These are phyloP conservation scores for Penicillium turbatum DNA, from an alignment of 495 filamentous ascomycete species.

Conservation along the genomic window DNA sequence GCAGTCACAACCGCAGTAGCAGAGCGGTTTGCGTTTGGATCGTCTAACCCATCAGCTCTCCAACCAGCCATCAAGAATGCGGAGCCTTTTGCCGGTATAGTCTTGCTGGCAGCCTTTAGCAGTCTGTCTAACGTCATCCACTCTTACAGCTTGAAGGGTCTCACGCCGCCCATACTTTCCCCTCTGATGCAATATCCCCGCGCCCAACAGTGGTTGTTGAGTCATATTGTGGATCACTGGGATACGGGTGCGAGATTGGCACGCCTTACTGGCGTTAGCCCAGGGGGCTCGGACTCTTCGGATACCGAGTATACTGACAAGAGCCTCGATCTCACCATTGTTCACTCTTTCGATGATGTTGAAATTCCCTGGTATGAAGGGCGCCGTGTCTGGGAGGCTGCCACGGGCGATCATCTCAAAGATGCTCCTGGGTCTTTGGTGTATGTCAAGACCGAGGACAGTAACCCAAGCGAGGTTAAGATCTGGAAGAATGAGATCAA, in stretches of 20 bases:
- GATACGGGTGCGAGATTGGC: conserved; percentile 48
- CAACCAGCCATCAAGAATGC: conserved; percentile 38
- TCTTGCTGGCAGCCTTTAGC: conserved; percentile 78
- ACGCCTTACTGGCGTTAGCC: conserved; percentile 34
- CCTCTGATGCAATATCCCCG: conserved; percentile 60
- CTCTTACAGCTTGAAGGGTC: conserved; percentile 67
- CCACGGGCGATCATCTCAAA: conserved; percentile 40
- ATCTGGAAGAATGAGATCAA: conserved; percentile 36
- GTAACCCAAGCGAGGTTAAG: conserved; percentile 30
- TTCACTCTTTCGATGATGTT: conserved; percentile 70
- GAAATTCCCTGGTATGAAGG: conserved; percentile 66
- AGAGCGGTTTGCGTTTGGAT: conserved; percentile 59
- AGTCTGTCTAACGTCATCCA: conserved; percentile 65
- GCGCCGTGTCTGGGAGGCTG: conserved; percentile 49
- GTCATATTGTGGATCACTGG: conserved; percentile 54
- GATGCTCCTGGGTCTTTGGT: conserved; percentile 49
- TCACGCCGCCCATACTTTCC: conserved; percentile 75
- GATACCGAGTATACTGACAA: conserved; percentile 38
- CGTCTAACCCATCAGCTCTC: conserved; percentile 27
- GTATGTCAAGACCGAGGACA: conserved; percentile 33
- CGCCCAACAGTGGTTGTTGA: conserved; percentile 43
- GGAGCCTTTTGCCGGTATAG: conserved; percentile 62
- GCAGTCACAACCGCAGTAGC: conserved; percentile 70
- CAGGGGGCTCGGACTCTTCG: conserved; percentile 17
- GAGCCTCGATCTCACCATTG: conserved; percentile 60